Base-by-base conservation (phyloP, 73 alveolate genomes). In the Stentor coeruleus region DNA sequence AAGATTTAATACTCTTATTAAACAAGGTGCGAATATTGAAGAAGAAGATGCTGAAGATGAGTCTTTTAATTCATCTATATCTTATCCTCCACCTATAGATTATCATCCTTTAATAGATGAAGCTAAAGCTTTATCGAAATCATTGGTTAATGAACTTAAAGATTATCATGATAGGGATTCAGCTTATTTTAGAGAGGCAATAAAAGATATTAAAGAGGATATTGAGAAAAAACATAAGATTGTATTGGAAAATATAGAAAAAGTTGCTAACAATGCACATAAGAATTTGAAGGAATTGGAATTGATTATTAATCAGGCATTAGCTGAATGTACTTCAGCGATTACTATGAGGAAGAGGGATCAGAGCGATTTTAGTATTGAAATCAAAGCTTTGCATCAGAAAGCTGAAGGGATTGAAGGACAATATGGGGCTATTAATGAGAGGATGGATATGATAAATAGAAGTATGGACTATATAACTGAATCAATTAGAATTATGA, bases 281-380 rank as follows among this genome's bases (percentile, higher is more conserved):
- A 49, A 49, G 20, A 49, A 49, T 49, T 49, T 49, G 66, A 49
- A 49, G 66, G 66, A 49, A 49, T 20, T 49, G 6, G 66, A 49
- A 49, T 11, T 49, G 6, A 49, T 49, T 49, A 49, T 49, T 6
- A 49, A 49, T 49, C 66, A 49, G 66, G 66, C 66, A 49, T 20
- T 49, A 11, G 66, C 66, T 49, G 66, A 49, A 49, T 49, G 66
- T 20, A 49, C 66, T 20, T 49, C 66, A 49, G 66, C 66, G 6
- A 49, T 49, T 20, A 49, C 66, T 49, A 49, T 49, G 66, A 66
- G 79, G 79, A 66, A 66, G 33, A 20, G 79, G 33, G 79, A 66
- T 40, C 41, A 20, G 2, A 20, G 40, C 33, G 79, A 66, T 2
- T 20, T 66, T 66, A 20, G n/a, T 66, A 40, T 40, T 20, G 79